Percentiles rank a stretch among this genome's conserved stretches.
Conservation (phyloP, 2,329 filamentous ascomycete species). For the Podosphaera aphanis region DNA sequence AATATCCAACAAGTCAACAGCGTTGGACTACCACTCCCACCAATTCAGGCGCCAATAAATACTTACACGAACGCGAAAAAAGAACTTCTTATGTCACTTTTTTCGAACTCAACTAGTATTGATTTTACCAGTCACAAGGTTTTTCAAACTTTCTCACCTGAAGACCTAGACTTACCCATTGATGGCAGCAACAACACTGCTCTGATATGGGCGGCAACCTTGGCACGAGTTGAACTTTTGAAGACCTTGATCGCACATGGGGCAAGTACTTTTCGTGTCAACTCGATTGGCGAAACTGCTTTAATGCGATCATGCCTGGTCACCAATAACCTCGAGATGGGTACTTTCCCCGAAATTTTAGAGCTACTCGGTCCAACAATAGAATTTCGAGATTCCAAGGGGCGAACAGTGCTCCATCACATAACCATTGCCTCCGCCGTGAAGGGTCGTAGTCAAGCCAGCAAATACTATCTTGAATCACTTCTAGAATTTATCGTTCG, state of each 20-base stretch:
- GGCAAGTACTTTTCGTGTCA: slow-evolving; percentile 70
- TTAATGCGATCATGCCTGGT: slow-evolving; percentile 82
- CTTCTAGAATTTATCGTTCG: slow-evolving; percentile 85
- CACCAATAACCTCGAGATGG: slow-evolving; percentile 81
- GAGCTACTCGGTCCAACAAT: slow-evolving; percentile 78
- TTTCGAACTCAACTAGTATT: slow-evolving; percentile 41
- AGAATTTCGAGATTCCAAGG: slow-evolving; percentile 70
- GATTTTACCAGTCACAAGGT: slow-evolving; percentile 56
- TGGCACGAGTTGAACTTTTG: slow-evolving; percentile 65
- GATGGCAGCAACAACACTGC: slow-evolving; percentile 76
- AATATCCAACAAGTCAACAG: slow-evolving; percentile 24
- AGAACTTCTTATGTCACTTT: slow-evolving; percentile 58
- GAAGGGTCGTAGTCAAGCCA: slow-evolving; percentile 74
- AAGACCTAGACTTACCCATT: slow-evolving; percentile 79
- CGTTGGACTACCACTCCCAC: slow-evolving; percentile 35
- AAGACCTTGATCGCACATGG: slow-evolving; percentile 62
- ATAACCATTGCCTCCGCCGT: slow-evolving; percentile 91
- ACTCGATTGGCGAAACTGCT: slow-evolving; percentile 73
- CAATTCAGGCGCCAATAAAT: slow-evolving; percentile 35
- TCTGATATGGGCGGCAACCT: slow-evolving; percentile 84
- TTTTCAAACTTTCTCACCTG: slow-evolving; percentile 48
- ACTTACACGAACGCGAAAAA: slow-evolving; percentile 58
- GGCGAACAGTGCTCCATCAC: slow-evolving; percentile 80
- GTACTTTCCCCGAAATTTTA: slow-evolving; percentile 71
- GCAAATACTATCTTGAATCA: slow-evolving; percentile 87